phyloP scores from a whole-genome alignment of 108 stramenopile species.

The Cyclotella cryptica region DNA sequence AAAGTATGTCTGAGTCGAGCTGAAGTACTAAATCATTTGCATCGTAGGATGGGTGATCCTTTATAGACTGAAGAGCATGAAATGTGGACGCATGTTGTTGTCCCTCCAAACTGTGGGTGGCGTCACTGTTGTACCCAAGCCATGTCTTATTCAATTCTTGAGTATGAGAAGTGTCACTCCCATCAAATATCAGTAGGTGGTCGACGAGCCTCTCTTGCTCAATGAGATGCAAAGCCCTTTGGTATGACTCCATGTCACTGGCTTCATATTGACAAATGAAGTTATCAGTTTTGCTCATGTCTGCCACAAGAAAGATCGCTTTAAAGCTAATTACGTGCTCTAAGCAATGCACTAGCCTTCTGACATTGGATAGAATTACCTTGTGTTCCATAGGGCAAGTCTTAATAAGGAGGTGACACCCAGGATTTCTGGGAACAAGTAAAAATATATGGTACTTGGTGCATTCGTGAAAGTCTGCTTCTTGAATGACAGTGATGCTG shows the following conservation, averaged over 20 bases:
- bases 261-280: constrained; percentile 13
- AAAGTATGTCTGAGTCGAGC: constrained; percentile 22
- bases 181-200: constrained; percentile 12
- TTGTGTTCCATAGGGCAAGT: constrained; percentile 22
- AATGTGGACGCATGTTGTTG: constrained; percentile 27
- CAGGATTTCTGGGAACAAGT: constrained; percentile 8
- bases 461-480: constrained; percentile 3
- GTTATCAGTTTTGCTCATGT: constrained; percentile 1
- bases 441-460: constrained; percentile 6
- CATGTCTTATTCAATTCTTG: constrained; percentile 15
- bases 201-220: constrained; percentile 15
- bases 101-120: constrained; percentile 18
- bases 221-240: not conserved
- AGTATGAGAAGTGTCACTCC: constrained; percentile 9
- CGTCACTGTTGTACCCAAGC: constrained; percentile 5
- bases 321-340: constrained; percentile 12
- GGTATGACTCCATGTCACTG: constrained; percentile 2
- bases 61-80: not conserved
- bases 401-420: constrained; percentile 6
- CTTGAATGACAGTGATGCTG: not conserved
- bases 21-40: constrained; percentile 21
- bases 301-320: constrained; percentile 5
- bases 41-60: not conserved
- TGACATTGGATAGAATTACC: constrained; percentile 10
- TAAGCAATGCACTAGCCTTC: constrained; percentile 10